Conservation (phyloP, 225 moss, liverwort and hornwort species). For the Bryoerythrophyllum caledonicum region DNA sequence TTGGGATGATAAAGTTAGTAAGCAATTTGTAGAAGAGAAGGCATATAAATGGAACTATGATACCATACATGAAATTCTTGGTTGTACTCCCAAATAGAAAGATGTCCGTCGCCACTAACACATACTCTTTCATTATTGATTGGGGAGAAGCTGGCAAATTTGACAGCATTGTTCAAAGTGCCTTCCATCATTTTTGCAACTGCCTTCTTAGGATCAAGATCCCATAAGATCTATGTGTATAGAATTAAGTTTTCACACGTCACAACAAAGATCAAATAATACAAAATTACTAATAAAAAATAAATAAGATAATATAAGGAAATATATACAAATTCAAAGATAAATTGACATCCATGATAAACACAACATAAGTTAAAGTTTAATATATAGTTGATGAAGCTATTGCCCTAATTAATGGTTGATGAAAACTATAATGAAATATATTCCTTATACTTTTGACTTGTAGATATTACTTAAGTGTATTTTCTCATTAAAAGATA, state of each 20-base stretch:
- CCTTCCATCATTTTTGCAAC: conserved; percentile 64
- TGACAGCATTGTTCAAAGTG: conserved; percentile 37
- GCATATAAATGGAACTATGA: not conserved
- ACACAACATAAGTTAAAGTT: not conserved
- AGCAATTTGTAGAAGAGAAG: not conserved
- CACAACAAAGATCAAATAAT: not conserved
- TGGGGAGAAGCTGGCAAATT: conserved; percentile 69
- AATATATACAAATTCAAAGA: not conserved
- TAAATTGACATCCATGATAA: accelerated
- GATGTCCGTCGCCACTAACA: conserved; percentile 70
- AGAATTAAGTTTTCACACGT: not conserved
- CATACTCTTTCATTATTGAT: conserved; percentile 55
- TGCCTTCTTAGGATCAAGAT: conserved; percentile 52
- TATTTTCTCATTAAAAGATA: too few relatives aligned
- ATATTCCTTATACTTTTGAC: too few relatives aligned
- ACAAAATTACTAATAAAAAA: not conserved
- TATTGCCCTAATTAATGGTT: too few relatives aligned
- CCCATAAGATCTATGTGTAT: conserved; percentile 66
- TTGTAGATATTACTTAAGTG: too few relatives aligned
- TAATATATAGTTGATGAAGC: too few relatives aligned
- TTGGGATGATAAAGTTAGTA: too few relatives aligned
- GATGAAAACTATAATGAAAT: too few relatives aligned
- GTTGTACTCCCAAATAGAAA: conserved; percentile 72
- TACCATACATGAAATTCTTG: conserved; percentile 68
- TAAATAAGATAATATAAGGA: not conserved